Evolutionary conservation across 2,329 filamentous ascomycete genomes (phyloP).

Genomic region (Mollisiaceae sp.): DNA sequence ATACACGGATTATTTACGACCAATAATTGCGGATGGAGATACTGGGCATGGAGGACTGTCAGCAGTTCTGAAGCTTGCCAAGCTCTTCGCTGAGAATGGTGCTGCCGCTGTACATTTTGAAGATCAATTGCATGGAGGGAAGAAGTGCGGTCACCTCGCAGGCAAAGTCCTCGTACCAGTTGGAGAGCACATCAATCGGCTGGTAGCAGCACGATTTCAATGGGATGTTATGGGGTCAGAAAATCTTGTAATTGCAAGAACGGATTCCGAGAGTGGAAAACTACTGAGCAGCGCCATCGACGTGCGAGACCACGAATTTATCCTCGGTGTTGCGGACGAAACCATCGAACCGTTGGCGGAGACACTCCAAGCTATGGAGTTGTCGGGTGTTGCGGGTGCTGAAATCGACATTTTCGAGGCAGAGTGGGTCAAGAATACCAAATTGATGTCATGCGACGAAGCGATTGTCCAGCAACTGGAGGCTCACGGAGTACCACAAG

Average conservation of each 20-base stretch:
- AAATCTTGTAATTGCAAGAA: constrained; percentile 92
- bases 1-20: constrained; percentile 90
- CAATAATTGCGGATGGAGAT: constrained; percentile 95
- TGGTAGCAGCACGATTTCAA: constrained; percentile 90
- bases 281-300: constrained; percentile 91
- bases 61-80: constrained; percentile 93
- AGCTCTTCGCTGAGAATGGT: constrained; percentile 96
- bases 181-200: constrained; percentile 94
- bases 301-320: constrained; percentile 94
- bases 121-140: constrained; percentile 95
- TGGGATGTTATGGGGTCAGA: constrained; percentile 98
- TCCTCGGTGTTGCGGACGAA: constrained; percentile 80
- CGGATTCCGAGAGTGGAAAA: constrained; percentile 92
- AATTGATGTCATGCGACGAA: constrained; percentile 90
- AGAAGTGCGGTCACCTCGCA: constrained; percentile 96
- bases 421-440: constrained; percentile 84
- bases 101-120: constrained; percentile 97
- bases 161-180: constrained; percentile 95
- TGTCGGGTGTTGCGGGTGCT: constrained; percentile 72
- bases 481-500: constrained; percentile 65
- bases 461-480: constrained; percentile 78
- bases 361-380: constrained; percentile 88
- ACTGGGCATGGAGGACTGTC: constrained; percentile 93
- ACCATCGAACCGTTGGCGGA: constrained; percentile 83
- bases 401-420: constrained; percentile 90